Conservation (phyloP, 768 basidiomycete genomes). For the Postia placenta region DNA sequence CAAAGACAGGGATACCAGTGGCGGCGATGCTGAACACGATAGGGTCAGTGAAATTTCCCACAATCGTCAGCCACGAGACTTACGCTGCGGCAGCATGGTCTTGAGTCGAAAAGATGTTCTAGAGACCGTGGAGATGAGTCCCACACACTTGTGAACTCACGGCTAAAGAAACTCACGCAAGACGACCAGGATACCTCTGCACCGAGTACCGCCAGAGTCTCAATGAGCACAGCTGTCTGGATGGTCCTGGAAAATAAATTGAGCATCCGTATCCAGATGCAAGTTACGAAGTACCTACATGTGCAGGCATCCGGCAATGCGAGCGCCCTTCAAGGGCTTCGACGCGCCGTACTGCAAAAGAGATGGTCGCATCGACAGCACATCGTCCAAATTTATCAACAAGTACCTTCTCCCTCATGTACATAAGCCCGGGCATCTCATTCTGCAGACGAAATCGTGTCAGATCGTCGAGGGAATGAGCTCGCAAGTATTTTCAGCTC, state of each 20-base stretch:
- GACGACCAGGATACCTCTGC: constrained; percentile 99
- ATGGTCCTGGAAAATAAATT: constrained; percentile 68
- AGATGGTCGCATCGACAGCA: neutral
- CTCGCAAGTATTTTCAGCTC: constrained; percentile 19
- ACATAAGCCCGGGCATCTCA: constrained; percentile 96
- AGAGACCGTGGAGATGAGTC: constrained; percentile 4
- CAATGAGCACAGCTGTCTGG: constrained; percentile 97
- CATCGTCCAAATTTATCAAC: constrained; percentile 3
- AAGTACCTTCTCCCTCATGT: constrained; percentile 79
- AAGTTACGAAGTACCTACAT: constrained; percentile 50
- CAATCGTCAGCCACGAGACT: constrained; percentile 23
- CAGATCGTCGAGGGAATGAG: neutral
- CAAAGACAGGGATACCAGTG: constrained; percentile 96
- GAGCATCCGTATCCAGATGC: neutral
- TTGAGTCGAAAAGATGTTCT: constrained; percentile 99
- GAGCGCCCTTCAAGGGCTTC: constrained; percentile 89
- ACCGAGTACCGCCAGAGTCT: constrained; percentile 92
- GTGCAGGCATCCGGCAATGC: constrained; percentile 97
- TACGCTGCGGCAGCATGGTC: constrained; percentile 98
- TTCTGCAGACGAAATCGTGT: constrained; percentile 38
- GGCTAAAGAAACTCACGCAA: constrained; percentile 54
- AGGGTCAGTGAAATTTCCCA: neutral
- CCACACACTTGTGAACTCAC: neutral
- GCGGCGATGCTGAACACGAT: constrained; percentile 71
- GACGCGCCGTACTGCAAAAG: constrained; percentile 57